Evolutionary conservation across 805 yeast species (phyloP), one percentile per base, ranked within the genome.

Genomic region (Candida insectorum): DNA sequence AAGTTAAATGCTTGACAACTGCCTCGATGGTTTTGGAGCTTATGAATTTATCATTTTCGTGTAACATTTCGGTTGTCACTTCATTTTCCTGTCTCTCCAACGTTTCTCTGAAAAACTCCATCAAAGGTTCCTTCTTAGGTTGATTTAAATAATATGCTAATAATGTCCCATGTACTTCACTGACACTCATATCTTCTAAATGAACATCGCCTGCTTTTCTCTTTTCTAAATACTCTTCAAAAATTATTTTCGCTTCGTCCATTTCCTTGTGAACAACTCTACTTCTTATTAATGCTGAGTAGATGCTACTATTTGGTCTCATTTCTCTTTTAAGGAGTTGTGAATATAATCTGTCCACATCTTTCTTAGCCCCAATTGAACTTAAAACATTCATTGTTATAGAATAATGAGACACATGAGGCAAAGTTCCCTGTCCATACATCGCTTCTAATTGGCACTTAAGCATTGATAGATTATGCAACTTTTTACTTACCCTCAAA

Each of bases 311-410:
- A 3, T 65, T 59, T 1, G 86, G 85, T 4, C 40, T 46, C 48
- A 77, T 62, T 1, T 68, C 65, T 34, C 79, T 60, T 32, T 61
- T 54, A 4, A 58, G 28, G 19, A 78, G 46, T 46, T 75, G 71
- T n/a, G 58, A 39, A 55, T 66, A 81, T 36, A 84, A 58, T 36
- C 50, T 54, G 17, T 71, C 73, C 8, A 73, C 77, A 49, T 67
- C 71, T 24, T 53, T 66, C 25, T 48, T 55, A 43, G 73, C 77
- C 7, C 75, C 80, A 21, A 61, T 51, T 4, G 48, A 41, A 1
- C 85, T 79, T 39, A 84, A 57, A 0, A 83, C 77, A 33, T 63
- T 56, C 73, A 84, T 78, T 9, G 81, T 77, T 12, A 77, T 69
- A 3, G 73, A 65, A 49, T 82, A 83, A 44, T 82, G 85, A 18